phyloP scores from a whole-genome alignment of 345 rosid species.

The Brassica cretica region DNA sequence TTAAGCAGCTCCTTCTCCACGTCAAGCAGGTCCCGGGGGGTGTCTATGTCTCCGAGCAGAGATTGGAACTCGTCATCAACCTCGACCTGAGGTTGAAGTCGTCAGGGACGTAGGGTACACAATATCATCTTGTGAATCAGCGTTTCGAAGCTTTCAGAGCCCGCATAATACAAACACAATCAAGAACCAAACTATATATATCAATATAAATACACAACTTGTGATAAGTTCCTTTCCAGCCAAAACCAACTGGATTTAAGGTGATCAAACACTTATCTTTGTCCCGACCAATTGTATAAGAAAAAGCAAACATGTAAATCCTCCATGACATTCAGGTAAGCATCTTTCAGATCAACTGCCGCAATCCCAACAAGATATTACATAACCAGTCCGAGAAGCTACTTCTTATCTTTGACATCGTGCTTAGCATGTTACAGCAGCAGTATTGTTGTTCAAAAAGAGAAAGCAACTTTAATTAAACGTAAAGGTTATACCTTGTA shows the following conservation, averaged over 20 bases:
- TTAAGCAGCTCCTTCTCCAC: conserved; percentile 75
- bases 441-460: conserved; percentile 7
- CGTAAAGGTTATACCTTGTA: conserved; percentile 56
- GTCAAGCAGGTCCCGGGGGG: conserved; percentile 70
- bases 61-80: conserved; percentile 71
- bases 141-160: conserved; percentile 60
- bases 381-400: conserved; percentile 59
- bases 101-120: conserved; percentile 57
- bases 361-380: conserved; percentile 67
- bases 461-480: background rate
- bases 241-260: background rate
- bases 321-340: conserved; percentile 77
- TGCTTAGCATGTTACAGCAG: conserved; percentile 56
- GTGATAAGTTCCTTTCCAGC: background rate
- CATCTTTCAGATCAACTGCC: conserved; percentile 76
- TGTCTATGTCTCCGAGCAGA: conserved; percentile 54
- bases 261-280: background rate
- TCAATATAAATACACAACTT: background rate
- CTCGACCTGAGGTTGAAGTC: conserved; percentile 62
- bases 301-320: conserved; percentile 63
- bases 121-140: conserved; percentile 58
- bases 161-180: conserved; percentile 35
- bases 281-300: background rate
- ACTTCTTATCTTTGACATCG: conserved; percentile 62
- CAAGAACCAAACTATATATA: background rate